Percentiles rank a stretch among this genome's conserved stretches.
These are phyloP conservation scores for Fusarium pilosicola DNA, from an alignment of 2,329 filamentous ascomycete species.

Conservation along the genomic window DNA sequence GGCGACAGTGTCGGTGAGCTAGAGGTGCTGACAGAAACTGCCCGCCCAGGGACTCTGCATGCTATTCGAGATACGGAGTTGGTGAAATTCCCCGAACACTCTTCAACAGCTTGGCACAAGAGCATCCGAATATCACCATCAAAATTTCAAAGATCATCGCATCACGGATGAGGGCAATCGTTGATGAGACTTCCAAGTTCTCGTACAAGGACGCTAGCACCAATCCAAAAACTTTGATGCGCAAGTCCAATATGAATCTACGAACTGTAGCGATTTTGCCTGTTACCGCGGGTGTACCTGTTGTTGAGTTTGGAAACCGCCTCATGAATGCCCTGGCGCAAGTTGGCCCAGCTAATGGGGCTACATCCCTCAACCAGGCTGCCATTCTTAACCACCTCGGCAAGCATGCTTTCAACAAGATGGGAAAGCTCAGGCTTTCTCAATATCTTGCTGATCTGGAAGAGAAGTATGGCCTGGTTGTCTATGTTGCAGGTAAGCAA, in stretches of 20 bases:
- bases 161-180: conserved; percentile 87
- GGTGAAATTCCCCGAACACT: conserved; percentile 92
- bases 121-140: conserved; percentile 97
- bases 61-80: conserved; percentile 97
- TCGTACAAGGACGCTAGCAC: conserved; percentile 71
- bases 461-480: conserved; percentile 94
- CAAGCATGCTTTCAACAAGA: conserved; percentile 94
- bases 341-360: conserved; percentile 88
- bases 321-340: conserved; percentile 89
- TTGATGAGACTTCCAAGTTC: conserved; percentile 81
- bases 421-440: conserved; percentile 95
- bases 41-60: conserved; percentile 88
- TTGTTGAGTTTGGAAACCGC: conserved; percentile 92
- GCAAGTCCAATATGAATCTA: conserved; percentile 89
- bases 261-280: conserved; percentile 93
- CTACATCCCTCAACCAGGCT: conserved; percentile 91
- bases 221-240: conserved; percentile 62
- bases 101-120: conserved; percentile 96
- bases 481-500: conserved; percentile 84
- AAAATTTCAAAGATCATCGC: conserved; percentile 99
- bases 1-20: conserved; percentile 97
- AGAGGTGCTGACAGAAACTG: conserved; percentile 95
- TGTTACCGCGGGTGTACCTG: conserved; percentile 89
- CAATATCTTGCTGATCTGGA: conserved; percentile 97
- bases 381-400: conserved; percentile 95